These are phyloP conservation scores for Tetraselmis striata DNA, from an alignment of 139 green algal genomes.

Conservation along the genomic window DNA sequence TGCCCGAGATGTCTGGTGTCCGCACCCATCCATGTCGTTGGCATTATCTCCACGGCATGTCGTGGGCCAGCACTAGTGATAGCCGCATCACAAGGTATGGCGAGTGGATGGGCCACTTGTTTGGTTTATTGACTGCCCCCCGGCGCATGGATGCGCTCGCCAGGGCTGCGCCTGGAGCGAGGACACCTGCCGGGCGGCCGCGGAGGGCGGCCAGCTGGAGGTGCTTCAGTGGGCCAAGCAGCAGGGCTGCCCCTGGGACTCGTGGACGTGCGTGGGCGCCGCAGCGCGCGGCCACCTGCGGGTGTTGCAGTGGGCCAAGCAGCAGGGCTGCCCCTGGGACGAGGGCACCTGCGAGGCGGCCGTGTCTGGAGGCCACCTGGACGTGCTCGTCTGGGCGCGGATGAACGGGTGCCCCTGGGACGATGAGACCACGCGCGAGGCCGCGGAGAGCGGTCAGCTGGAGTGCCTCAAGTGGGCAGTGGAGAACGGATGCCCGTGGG, in stretches of 20 bases:
- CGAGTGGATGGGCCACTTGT: no score
- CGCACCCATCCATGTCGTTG: no score
- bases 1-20: no score
- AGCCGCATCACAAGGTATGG: no score
- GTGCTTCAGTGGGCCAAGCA: neutral
- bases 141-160: no score
- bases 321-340: neutral
- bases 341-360: neutral
- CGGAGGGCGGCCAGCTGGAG: neutral
- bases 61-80: no score
- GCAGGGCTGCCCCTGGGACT: conserved; percentile 2
- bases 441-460: conserved; percentile 3
- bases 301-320: neutral
- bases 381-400: conserved; percentile 7
- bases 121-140: no score
- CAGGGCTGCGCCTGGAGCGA: conserved; percentile 6
- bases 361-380: neutral
- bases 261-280: conserved; percentile 1
- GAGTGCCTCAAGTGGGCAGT: conserved; percentile 2
- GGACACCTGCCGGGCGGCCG: neutral
- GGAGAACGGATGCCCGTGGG: conserved; percentile 5
- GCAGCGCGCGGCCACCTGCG: neutral
- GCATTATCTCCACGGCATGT: no score
- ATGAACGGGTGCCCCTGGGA: conserved; percentile 7
- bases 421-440: neutral